phyloP scores from a whole-genome alignment of 306 rosid species.

The Begonia peltatifolia region DNA sequence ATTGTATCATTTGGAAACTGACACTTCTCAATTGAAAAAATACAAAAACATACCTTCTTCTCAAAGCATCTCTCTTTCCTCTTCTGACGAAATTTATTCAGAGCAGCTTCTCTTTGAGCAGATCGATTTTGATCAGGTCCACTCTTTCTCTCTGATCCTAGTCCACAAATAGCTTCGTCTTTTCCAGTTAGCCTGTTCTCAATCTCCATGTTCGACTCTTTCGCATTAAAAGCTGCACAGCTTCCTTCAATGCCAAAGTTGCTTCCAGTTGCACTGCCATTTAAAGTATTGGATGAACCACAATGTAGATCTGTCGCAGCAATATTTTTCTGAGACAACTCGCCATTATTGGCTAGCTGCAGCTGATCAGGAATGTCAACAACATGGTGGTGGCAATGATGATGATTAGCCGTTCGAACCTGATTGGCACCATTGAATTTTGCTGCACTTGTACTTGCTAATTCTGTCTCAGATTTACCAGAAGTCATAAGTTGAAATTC shows the following conservation, averaged over 20 bases:
- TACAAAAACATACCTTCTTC: slow-evolving; percentile 22
- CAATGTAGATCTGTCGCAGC: slow-evolving; percentile 23
- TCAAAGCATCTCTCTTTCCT: slow-evolving; percentile 43
- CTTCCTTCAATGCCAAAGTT: slow-evolving; percentile 30
- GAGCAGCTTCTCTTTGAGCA: slow-evolving; percentile 34
- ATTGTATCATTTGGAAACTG: too few relatives aligned
- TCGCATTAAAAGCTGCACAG: slow-evolving; percentile 21
- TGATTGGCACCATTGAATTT: too few relatives aligned
- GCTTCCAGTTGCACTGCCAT: slow-evolving; percentile 31
- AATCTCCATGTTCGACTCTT: slow-evolving; percentile 18
- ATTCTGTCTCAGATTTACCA: too few relatives aligned
- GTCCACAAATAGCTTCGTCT: slow-evolving; percentile 16
- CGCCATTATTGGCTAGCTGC: slow-evolving; percentile 15
- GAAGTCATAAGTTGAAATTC: too few relatives aligned
- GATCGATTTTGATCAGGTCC: slow-evolving; percentile 31
- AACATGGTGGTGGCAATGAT: slow-evolving; percentile 27
- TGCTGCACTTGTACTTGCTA: too few relatives aligned
- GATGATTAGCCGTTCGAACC: slow-evolving; percentile 3
- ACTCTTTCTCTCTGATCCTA: slow-evolving; percentile 19
- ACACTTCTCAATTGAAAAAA: background rate
- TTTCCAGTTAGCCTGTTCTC: slow-evolving; percentile 21
- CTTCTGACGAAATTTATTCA: slow-evolving; percentile 27
- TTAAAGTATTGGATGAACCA: slow-evolving; percentile 24
- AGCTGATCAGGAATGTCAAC: slow-evolving; percentile 16
- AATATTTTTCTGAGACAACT: slow-evolving; percentile 17